A percentile compares a stretch with the other conserved stretches of the same genome.
phyloP scores from a whole-genome alignment of 2,329 filamentous ascomycete species.

The Ceratocystis lukuohia region DNA sequence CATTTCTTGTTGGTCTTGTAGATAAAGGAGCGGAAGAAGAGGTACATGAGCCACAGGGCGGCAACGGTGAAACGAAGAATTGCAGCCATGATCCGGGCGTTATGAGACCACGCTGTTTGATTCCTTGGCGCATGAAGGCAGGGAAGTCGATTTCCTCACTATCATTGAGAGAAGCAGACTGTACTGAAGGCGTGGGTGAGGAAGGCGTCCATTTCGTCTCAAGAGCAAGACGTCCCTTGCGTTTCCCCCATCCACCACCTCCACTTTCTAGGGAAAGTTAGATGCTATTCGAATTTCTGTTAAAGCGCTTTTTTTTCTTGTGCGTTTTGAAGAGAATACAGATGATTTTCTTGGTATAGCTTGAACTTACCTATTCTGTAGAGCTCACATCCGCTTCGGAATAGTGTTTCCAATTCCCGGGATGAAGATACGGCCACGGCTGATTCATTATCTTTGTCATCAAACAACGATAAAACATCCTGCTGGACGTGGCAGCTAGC shows the following conservation, averaged over 20 bases:
- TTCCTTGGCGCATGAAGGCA: constrained; percentile 14
- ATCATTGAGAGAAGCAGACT: constrained; percentile 21
- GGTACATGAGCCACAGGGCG: constrained; percentile 15
- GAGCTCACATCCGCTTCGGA: constrained; percentile 27
- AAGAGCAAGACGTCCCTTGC: constrained; percentile 64
- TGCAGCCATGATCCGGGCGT: constrained; percentile 51
- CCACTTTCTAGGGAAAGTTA: constrained; percentile 45
- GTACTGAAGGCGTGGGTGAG: constrained; percentile 18
- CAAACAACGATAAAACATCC: constrained; percentile 21
- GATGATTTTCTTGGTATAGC: too few relatives aligned
- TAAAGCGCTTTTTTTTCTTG: neutral
- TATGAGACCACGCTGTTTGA: constrained; percentile 35
- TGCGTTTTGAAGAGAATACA: too few relatives aligned
- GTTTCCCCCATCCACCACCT: constrained; percentile 72
- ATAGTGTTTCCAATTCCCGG: neutral
- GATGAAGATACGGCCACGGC: constrained; percentile 1
- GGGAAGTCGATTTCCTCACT: constrained; percentile 27
- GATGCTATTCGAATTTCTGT: neutral
- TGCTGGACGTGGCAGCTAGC: constrained; percentile 38
- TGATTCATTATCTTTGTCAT: constrained; percentile 13
- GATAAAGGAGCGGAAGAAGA: constrained; percentile 1
- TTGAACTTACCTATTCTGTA: constrained; percentile 33
- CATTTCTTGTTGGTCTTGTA: constrained; percentile 22
- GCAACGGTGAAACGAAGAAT: constrained; percentile 42
- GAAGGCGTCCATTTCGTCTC: constrained; percentile 39